Evolutionary conservation across 371 early-diverging fungal species (phyloP).

Genomic region (Mortierella sp.): DNA sequence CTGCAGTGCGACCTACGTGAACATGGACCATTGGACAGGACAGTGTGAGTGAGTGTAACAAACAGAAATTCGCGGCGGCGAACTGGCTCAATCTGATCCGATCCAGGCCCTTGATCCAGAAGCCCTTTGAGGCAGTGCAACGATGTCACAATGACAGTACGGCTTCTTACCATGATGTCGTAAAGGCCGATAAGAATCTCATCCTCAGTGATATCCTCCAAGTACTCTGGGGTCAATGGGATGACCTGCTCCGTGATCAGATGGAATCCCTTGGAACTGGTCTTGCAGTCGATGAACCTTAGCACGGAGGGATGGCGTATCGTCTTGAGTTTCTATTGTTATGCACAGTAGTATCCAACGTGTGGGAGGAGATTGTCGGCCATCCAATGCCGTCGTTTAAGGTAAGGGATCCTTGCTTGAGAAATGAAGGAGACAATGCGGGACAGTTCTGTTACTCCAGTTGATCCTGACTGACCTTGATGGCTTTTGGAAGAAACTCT

Average conservation of each 20-base stretch:
- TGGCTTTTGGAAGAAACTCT: constrained; percentile 51
- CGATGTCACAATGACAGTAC: background rate
- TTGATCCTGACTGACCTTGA: constrained; percentile 43
- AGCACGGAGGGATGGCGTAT: constrained; percentile 53
- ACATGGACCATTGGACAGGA: background rate
- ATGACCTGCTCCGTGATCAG: constrained; percentile 46
- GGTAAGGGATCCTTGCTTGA: background rate
- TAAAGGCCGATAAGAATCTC: constrained; percentile 49
- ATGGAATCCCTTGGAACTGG: constrained; percentile 36
- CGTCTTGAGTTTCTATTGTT: constrained; percentile 46
- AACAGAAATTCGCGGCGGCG: background rate
- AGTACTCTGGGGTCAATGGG: constrained; percentile 41
- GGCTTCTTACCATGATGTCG: constrained; percentile 52
- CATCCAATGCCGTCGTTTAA: too few relatives aligned
- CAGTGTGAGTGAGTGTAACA: background rate
- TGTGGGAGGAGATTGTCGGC: background rate
- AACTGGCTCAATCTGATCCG: background rate
- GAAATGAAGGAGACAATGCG: too few relatives aligned
- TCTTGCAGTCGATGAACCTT: constrained; percentile 51
- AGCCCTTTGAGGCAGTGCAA: too few relatives aligned
- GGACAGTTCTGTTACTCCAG: too few relatives aligned
- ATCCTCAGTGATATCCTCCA: constrained; percentile 41
- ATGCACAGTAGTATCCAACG: background rate
- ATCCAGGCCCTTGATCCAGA: too few relatives aligned
- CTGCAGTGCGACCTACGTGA: constrained; percentile 41